These are phyloP conservation scores for Candida namnaoensis DNA, from an alignment of 805 yeast species.

Conservation along the genomic window DNA sequence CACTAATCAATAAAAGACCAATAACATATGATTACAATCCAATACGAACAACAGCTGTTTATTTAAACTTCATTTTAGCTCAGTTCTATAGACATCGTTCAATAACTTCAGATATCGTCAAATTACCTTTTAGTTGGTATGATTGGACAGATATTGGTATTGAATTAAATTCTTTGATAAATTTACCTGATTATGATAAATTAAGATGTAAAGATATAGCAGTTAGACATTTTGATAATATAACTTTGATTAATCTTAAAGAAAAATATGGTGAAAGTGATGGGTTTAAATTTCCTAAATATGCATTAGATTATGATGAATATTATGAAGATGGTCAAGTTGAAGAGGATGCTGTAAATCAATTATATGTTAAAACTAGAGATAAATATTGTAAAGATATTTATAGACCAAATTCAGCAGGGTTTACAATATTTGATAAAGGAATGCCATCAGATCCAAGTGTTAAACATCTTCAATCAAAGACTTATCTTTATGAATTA, in stretches of 20 bases:
- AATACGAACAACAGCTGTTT: constrained; percentile 42
- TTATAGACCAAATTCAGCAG: constrained; percentile 15
- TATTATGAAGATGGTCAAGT: too few species aligned
- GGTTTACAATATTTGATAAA: constrained; percentile 29
- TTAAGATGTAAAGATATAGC: constrained; percentile 12
- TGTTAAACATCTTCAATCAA: constrained; percentile 23
- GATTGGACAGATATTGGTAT: constrained; percentile 43
- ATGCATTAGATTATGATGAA: too few species aligned
- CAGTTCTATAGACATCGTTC: constrained; percentile 1
- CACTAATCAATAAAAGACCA: constrained; percentile 7
- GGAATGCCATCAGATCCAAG: constrained; percentile 23
- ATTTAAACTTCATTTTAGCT: constrained; percentile 29
- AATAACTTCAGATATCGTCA: constrained; percentile 2
- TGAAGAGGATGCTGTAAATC: too few species aligned
- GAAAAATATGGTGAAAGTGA: too few species aligned
- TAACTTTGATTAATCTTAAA: too few species aligned
- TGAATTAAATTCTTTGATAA: constrained; percentile 28
- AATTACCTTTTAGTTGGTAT: constrained; percentile 46
- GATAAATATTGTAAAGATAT: constrained; percentile 7
- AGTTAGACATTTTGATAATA: constrained; percentile 1
- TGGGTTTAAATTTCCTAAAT: too few species aligned
- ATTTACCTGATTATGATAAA: constrained; percentile 13
- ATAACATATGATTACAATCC: constrained; percentile 45
- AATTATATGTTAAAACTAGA: too few species aligned
- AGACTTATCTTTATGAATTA: constrained; percentile 31